Evolutionary conservation across 805 yeast genomes (phyloP).

Genomic region (Candida corydali): DNA sequence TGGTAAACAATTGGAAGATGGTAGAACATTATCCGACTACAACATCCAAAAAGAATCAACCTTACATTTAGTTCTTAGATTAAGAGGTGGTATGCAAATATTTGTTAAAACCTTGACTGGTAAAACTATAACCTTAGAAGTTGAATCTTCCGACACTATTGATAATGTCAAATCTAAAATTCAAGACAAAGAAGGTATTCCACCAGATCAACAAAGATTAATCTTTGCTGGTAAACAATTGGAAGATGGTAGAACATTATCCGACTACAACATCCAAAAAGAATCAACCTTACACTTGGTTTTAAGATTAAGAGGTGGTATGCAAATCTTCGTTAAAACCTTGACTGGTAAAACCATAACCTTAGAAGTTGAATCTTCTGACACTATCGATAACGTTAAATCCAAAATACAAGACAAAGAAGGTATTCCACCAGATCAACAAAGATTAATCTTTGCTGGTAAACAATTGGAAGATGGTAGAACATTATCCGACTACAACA

Average conservation of each 20-base stretch:
- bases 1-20: too few relatives aligned
- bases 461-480: slow-evolving; percentile 96
- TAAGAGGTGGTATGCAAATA: too few relatives aligned
- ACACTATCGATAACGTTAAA: slow-evolving; percentile 96
- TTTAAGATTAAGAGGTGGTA: slow-evolving; percentile 96
- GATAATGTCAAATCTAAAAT: slow-evolving; percentile 96
- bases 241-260: slow-evolving; percentile 93
- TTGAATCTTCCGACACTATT: slow-evolving; percentile 95
- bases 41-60: too few relatives aligned
- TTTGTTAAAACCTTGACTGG: slow-evolving; percentile 57
- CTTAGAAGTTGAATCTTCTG: slow-evolving; percentile 95
- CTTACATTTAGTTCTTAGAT: too few relatives aligned
- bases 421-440: slow-evolving; percentile 98
- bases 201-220: slow-evolving; percentile 96
- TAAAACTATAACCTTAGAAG: slow-evolving; percentile 82
- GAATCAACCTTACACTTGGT: slow-evolving; percentile 96
- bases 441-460: slow-evolving; percentile 95
- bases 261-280: slow-evolving; percentile 98
- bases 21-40: too few relatives aligned
- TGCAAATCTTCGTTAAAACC: slow-evolving; percentile 57
- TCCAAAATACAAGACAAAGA: slow-evolving; percentile 95
- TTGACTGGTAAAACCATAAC: slow-evolving; percentile 67
- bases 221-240: slow-evolving; percentile 97
- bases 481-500: slow-evolving; percentile 95
- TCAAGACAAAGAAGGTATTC: slow-evolving; percentile 96